Conservation (phyloP, 768 basidiomycete genomes). For the Leccinum pellstonianum region DNA sequence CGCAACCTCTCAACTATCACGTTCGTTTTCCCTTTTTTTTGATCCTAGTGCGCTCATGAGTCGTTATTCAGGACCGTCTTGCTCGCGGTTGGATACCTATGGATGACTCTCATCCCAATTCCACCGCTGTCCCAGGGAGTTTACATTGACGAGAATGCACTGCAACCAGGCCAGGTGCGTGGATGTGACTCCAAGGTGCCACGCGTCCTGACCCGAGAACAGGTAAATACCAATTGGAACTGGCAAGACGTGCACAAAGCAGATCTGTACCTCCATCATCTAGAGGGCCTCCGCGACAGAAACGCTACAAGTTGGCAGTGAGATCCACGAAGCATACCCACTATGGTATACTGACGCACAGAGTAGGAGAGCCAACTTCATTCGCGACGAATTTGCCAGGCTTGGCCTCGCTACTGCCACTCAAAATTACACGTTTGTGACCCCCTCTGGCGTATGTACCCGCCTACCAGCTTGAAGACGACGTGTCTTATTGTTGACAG, state of each 20-base stretch:
- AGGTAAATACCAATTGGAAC: slow-evolving; percentile 91
- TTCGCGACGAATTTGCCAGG: slow-evolving; percentile 65
- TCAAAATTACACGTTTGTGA: slow-evolving; percentile 63
- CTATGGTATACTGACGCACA: slow-evolving; percentile 2
- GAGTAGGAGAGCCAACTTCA: slow-evolving; percentile 60
- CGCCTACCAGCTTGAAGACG: neutral
- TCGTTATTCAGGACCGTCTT: slow-evolving; percentile 47
- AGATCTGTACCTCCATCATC: slow-evolving; percentile 70
- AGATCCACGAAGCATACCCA: slow-evolving; percentile 31
- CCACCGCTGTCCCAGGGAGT: slow-evolving; percentile 60
- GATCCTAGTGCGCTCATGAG: slow-evolving; percentile 1
- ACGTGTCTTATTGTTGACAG: slow-evolving; percentile 35
- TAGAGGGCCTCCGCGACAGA: slow-evolving; percentile 59
- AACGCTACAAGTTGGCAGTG: slow-evolving; percentile 75
- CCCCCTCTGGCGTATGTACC: slow-evolving; percentile 46
- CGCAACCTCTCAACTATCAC: slow-evolving; percentile 32
- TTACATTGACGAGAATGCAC: slow-evolving; percentile 94
- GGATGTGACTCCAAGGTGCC: neutral
- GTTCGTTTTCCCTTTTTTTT: slow-evolving; percentile 16
- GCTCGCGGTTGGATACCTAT: slow-evolving; percentile 68
- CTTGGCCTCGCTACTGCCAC: slow-evolving; percentile 70
- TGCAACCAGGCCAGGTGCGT: slow-evolving; percentile 86
- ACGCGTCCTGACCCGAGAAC: slow-evolving; percentile 5
- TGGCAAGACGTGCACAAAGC: slow-evolving; percentile 90
- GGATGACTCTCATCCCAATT: slow-evolving; percentile 78